A percentile compares a stretch with the other conserved stretches of the same genome.
Conservation (phyloP, 176 grass and related monocot genomes). For the Zoysia pacifica region DNA sequence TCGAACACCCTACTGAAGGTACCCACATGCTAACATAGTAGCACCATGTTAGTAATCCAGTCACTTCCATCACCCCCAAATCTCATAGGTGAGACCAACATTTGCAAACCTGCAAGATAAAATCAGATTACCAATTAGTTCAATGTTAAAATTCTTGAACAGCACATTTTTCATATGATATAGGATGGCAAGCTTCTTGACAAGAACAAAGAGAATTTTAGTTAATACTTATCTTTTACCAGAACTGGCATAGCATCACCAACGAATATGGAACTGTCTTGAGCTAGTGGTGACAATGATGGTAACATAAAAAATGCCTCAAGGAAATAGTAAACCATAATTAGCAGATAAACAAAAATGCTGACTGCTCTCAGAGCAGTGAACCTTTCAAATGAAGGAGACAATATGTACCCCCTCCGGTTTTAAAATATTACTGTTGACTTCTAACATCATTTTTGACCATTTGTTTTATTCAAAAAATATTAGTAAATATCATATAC, state of each 20-base stretch:
- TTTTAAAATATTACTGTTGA: too few relatives aligned
- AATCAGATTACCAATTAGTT: slow-evolving; percentile 1
- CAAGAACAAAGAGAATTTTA: slow-evolving; percentile 15
- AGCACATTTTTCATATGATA: neutral
- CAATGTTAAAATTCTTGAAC: neutral
- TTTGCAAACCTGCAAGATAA: neutral
- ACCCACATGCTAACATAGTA: neutral
- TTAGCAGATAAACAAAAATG: neutral
- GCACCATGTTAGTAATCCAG: slow-evolving; percentile 7
- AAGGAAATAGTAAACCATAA: neutral
- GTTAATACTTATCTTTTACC: neutral
- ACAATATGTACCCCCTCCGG: too few relatives aligned
- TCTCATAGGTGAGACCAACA: neutral
- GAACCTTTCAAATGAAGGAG: neutral
- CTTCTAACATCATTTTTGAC: too few relatives aligned
- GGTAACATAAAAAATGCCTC: neutral
- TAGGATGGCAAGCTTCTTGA: neutral
- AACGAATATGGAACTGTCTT: neutral
- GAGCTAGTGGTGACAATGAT: neutral
- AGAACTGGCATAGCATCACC: neutral
- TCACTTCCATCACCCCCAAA: slow-evolving; percentile 6
- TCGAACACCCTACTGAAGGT: slow-evolving; percentile 7
- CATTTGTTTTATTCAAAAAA: too few relatives aligned
- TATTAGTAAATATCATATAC: too few relatives aligned
- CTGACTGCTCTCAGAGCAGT: neutral